These are phyloP conservation scores for Aechmea fasciata DNA, from an alignment of 176 grass and related monocot species.

Conservation along the genomic window DNA sequence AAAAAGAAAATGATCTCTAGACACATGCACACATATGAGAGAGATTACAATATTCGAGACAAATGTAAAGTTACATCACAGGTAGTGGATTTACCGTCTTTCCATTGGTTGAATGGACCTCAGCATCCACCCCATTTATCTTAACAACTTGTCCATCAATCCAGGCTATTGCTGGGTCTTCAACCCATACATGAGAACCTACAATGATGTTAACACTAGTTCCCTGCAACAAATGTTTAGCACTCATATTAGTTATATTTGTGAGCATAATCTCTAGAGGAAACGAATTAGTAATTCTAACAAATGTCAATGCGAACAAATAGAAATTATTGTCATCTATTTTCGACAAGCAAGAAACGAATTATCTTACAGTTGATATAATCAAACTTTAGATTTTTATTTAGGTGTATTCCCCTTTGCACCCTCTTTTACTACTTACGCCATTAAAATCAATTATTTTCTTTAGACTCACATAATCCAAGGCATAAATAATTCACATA, in stretches of 20 bases:
- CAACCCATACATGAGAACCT: conserved; percentile 90
- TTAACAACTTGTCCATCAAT: conserved; percentile 87
- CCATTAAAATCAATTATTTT: no score
- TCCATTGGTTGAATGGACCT: conserved; percentile 61
- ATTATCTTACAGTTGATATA: no score
- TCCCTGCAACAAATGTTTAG: conserved; percentile 43
- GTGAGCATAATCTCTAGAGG: not conserved
- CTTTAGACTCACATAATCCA: no score
- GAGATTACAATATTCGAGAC: not conserved
- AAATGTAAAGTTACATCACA: not conserved
- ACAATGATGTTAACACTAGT: conserved; percentile 95
- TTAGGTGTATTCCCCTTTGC: no score
- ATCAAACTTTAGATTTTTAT: no score
- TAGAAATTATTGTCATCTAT: no score
- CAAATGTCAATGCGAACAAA: no score
- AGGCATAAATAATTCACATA: no score
- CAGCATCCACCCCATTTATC: conserved; percentile 66
- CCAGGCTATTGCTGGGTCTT: conserved; percentile 54
- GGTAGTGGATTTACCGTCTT: conserved; percentile 42
- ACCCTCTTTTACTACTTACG: no score
- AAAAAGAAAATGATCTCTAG: no score
- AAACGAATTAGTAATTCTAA: no score
- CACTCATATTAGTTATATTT: not conserved
- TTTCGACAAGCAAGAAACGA: no score
- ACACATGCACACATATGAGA: not conserved